These are phyloP conservation scores for Clarireedia homoeocarpa DNA, from an alignment of 2,329 filamentous ascomycete genomes.

Conservation along the genomic window DNA sequence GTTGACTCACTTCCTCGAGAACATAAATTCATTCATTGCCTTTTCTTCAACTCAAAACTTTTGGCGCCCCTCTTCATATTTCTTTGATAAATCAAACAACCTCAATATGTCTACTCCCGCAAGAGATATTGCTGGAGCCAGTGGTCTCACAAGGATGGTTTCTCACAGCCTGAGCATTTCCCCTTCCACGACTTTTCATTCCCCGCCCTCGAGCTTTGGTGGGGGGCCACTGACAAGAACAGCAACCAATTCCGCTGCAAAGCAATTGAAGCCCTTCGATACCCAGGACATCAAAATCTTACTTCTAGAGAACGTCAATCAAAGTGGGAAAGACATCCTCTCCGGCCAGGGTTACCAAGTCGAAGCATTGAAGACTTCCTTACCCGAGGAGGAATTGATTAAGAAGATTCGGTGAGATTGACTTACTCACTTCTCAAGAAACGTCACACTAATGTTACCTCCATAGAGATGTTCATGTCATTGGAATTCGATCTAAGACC, in stretches of 20 bases:
- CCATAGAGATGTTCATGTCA: slow-evolving; percentile 82
- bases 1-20: background rate
- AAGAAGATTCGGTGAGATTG: slow-evolving; percentile 76
- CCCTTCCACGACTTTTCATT: slow-evolving; percentile 67
- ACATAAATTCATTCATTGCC: slow-evolving; percentile 1
- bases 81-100: background rate
- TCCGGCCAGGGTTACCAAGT: slow-evolving; percentile 89
- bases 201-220: slow-evolving; percentile 58
- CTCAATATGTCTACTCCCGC: slow-evolving; percentile 27
- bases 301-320: slow-evolving; percentile 91
- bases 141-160: slow-evolving; percentile 33
- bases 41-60: background rate
- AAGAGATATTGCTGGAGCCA: slow-evolving; percentile 39
- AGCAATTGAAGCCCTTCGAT: slow-evolving; percentile 90
- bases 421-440: background rate
- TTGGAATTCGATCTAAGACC: slow-evolving; percentile 97
- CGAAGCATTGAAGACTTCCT: slow-evolving; percentile 78
- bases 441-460: slow-evolving; percentile 13
- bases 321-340: slow-evolving; percentile 78
- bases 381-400: slow-evolving; percentile 89
- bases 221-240: slow-evolving; percentile 35
- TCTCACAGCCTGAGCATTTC: slow-evolving; percentile 61
- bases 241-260: slow-evolving; percentile 39
- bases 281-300: slow-evolving; percentile 95
- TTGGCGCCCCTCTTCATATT: background rate